Conservation (phyloP, 768 basidiomycete species). For the Coprinopsis marcescibilis region DNA sequence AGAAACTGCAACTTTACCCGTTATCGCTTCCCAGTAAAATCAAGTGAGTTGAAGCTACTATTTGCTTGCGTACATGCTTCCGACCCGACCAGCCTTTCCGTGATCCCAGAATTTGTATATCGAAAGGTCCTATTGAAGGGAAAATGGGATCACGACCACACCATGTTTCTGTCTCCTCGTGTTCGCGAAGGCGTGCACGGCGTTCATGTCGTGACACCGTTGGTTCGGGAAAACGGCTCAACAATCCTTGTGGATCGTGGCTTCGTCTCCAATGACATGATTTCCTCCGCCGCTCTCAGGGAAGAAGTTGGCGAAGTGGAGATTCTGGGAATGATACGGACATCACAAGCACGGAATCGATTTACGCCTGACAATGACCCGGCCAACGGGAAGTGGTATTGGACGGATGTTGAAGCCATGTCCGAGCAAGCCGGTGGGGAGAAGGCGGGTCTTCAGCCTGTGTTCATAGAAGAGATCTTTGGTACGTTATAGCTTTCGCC, state of each 20-base stretch:
- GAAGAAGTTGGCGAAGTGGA: constrained; percentile 55
- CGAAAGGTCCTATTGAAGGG: constrained; percentile 80
- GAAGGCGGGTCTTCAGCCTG: constrained; percentile 70
- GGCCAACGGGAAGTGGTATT: constrained; percentile 81
- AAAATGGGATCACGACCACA: constrained; percentile 68
- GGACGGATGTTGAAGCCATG: constrained; percentile 82
- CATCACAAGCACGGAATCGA: constrained; percentile 60
- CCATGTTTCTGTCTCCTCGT: constrained; percentile 79
- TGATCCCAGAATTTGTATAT: constrained; percentile 83
- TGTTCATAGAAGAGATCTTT: constrained; percentile 88
- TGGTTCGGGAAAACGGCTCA: constrained; percentile 71
- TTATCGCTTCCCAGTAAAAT: constrained; percentile 76
- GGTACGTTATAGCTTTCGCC: constrained; percentile 43
- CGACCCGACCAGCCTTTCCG: constrained; percentile 43
- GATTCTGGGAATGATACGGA: constrained; percentile 83
- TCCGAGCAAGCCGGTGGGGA: constrained; percentile 72
- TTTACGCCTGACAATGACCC: constrained; percentile 92
- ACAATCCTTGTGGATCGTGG: constrained; percentile 92
- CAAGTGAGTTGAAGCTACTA: constrained; percentile 57
- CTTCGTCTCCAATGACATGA: constrained; percentile 63
- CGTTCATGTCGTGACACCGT: constrained; percentile 82
- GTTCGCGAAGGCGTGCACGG: constrained; percentile 88
- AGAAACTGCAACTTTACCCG: constrained; percentile 77
- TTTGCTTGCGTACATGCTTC: constrained; percentile 9
- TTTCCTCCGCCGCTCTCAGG: constrained; percentile 23